Evolutionary conservation across 495 filamentous ascomycete genomes (phyloP).

Genomic region (Aspergillus bridgeri): DNA sequence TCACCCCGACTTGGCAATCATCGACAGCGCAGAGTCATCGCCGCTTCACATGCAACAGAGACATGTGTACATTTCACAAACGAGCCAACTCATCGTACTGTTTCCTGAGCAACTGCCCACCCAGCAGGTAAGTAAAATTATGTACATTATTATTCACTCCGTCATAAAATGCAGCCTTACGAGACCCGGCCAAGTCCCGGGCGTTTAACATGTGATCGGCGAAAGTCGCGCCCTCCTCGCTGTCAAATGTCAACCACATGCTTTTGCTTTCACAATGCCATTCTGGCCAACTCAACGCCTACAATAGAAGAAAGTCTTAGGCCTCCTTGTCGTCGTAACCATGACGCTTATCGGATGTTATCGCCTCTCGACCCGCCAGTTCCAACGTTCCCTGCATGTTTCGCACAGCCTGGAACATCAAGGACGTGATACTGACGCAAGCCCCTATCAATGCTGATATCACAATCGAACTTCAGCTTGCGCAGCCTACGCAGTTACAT

Average conservation of each 20-base stretch:
- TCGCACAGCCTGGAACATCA: constrained; percentile 5
- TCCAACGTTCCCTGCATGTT: background rate
- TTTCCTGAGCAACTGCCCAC: background rate
- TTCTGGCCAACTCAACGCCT: too few relatives aligned
- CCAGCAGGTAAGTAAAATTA: too few relatives aligned
- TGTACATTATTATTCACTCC: too few relatives aligned
- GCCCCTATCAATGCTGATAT: constrained; percentile 9
- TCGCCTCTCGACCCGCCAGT: constrained; percentile 10
- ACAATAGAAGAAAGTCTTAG: too few relatives aligned
- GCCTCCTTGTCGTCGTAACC: constrained; percentile 3
- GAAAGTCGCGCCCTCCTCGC: constrained; percentile 8
- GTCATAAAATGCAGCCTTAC: background rate
- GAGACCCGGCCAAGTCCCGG: constrained; percentile 16
- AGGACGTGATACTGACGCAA: constrained; percentile 13
- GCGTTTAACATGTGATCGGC: constrained; percentile 13
- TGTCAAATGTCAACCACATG: background rate
- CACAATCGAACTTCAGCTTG: constrained; percentile 7
- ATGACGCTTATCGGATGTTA: background rate
- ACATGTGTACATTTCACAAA: too few relatives aligned
- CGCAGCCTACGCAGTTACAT: background rate
- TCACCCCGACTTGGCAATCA: background rate
- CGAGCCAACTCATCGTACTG: background rate
- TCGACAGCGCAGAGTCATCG: background rate
- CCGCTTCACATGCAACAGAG: background rate
- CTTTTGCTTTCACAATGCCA: background rate